Percentiles rank a stretch among this genome's conserved stretches.
Evolutionary conservation across 495 filamentous ascomycete species (phyloP).

Genomic region (Neurospora sp.): DNA sequence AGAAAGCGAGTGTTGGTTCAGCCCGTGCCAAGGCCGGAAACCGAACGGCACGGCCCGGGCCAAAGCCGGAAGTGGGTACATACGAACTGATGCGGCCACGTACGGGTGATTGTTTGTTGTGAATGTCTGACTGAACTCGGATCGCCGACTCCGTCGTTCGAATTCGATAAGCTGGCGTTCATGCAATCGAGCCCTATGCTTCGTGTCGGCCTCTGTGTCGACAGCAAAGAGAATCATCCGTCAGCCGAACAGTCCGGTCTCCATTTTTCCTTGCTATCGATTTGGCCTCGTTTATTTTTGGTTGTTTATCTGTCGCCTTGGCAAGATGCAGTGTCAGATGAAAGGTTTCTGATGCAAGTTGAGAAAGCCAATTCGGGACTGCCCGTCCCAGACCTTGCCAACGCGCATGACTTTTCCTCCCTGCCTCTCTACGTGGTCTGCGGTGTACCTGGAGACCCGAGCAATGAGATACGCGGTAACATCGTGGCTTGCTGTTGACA

Average conservation of each 20-base stretch:
- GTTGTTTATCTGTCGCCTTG: background rate
- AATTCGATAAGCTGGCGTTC: background rate
- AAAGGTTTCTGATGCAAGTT: background rate
- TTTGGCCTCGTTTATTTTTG: background rate
- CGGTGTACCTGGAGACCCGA: background rate
- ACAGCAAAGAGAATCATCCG: background rate
- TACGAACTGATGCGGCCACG: background rate
- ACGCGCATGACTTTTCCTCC: background rate
- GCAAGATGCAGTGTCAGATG: background rate
- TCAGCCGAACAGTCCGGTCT: background rate
- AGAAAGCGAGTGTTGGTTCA: background rate
- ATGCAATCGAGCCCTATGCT: background rate
- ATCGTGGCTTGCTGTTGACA: background rate
- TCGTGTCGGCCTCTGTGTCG: background rate
- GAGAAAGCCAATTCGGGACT: background rate
- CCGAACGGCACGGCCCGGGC: background rate
- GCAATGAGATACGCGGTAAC: background rate
- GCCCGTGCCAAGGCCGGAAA: background rate
- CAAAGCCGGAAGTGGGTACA: background rate
- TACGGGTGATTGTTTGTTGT: background rate
- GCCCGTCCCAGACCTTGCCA: background rate
- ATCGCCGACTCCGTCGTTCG: background rate
- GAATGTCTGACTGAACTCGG: background rate
- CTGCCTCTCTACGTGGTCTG: background rate
- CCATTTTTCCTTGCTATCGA: background rate